These are phyloP conservation scores for Bromus sterilis DNA, from an alignment of 176 grass and related monocot genomes.

Conservation along the genomic window DNA sequence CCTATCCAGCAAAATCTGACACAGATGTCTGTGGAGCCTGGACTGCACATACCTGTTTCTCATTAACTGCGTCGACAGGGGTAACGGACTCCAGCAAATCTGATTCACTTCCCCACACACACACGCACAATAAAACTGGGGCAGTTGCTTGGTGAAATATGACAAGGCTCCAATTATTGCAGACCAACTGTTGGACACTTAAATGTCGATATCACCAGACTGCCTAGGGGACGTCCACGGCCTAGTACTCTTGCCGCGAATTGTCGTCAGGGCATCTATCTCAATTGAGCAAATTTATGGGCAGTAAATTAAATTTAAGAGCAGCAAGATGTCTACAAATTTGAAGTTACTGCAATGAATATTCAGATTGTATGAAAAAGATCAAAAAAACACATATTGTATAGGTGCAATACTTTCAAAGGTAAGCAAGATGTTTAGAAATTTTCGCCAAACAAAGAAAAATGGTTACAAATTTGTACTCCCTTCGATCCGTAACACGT, in stretches of 20 bases:
- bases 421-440: neutral
- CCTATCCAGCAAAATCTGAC: conserved; percentile 23
- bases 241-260: neutral
- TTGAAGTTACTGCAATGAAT: neutral
- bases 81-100: conserved; percentile 33
- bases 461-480: neutral
- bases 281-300: neutral
- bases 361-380: neutral
- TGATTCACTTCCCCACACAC: conserved; percentile 16
- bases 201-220: conserved; percentile 1
- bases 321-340: neutral
- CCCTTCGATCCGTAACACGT: too few species aligned
- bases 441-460: neutral
- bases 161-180: conserved; percentile 15
- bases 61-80: conserved; percentile 41
- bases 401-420: neutral
- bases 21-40: conserved; percentile 26
- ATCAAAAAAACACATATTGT: neutral
- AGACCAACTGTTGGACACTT: conserved; percentile 6
- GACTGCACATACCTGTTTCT: conserved; percentile 23
- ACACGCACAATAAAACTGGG: neutral
- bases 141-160: conserved; percentile 20
- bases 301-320: neutral
- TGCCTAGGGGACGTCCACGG: neutral
- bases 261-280: conserved; percentile 1